Base-by-base conservation (phyloP, 2,329 filamentous ascomycete genomes). In the Raffaelea ambrosiae region DNA sequence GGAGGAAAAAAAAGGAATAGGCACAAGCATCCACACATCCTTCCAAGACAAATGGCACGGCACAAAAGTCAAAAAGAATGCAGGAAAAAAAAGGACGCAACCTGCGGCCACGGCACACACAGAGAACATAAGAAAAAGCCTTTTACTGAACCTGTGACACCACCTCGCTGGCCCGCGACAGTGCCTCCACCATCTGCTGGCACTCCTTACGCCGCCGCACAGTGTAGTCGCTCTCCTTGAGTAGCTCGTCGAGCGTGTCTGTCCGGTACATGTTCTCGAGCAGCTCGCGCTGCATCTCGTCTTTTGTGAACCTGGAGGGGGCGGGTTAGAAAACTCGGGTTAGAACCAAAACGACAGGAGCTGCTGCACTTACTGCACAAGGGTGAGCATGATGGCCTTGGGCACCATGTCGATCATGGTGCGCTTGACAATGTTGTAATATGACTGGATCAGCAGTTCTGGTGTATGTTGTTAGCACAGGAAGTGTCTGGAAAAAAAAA, bases 321-420 rank as follows among this genome's bases (percentile, higher is more conserved):
- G 42, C 11, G 43, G 46, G 13, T 20, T 10, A 18, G 22, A 3
- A 11, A 2, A 16, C 16, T 38, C 35, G 16, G 4, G 19, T 20
- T 20, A 13, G 39, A 40, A 40, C 7, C 43, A 33, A 18, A 19
- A 16, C 38, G 14, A 31, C 26, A 43, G 31, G 23, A 18, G 23
- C 26, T 22, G 14, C 3, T 29, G 43, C 26, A 83, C 88, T 65
- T 81, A 95, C 86, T 91, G 84, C 45, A 98, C 93, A 41, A 98
- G 84, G 58, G 79, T 96, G 57, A 97, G 78, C 93, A 98, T 98
- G 63, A 98, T 94, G 38, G 93, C 93, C 72, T 98, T 98, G 57
- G 93, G 93, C 5, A 98, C 93, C 93, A 98, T 98, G 63, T 98
- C 93, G 56, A 97, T 96, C 89, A 98, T 94, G 52, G 94, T 98